phyloP scores from a whole-genome alignment of 768 basidiomycete genomes.

The Termitomyces sp. region DNA sequence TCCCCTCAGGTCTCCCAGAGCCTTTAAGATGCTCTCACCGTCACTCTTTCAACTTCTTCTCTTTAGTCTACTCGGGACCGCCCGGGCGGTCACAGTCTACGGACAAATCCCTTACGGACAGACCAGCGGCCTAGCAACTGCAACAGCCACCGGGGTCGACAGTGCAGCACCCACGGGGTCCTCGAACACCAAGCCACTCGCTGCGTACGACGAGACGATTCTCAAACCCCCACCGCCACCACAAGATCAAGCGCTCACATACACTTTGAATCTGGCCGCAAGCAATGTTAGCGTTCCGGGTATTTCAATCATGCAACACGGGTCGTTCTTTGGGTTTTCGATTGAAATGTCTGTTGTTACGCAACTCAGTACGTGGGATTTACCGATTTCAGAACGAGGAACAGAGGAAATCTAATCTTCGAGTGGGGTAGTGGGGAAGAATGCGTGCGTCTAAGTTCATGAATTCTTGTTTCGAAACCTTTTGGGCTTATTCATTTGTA shows the following conservation, averaged over 20 bases:
- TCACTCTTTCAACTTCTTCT: neutral
- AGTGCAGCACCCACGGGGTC: constrained; percentile 20
- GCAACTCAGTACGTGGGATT: constrained; percentile 47
- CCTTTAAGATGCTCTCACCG: neutral
- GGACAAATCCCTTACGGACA: constrained; percentile 29
- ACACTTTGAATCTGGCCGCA: constrained; percentile 41
- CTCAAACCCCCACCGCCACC: constrained; percentile 53
- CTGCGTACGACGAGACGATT: constrained; percentile 54
- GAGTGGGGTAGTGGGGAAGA: neutral
- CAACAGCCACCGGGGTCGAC: neutral
- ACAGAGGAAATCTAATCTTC: neutral
- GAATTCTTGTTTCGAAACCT: too few relatives aligned
- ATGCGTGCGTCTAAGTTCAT: neutral
- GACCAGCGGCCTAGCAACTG: constrained; percentile 9
- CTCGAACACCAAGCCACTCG: constrained; percentile 29
- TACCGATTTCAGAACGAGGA: neutral
- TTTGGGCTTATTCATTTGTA: neutral
- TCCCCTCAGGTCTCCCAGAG: neutral
- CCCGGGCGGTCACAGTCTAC: constrained; percentile 30
- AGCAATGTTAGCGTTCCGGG: constrained; percentile 31
- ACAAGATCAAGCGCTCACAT: constrained; percentile 39
- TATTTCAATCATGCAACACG: constrained; percentile 40
- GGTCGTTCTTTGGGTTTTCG: constrained; percentile 71
- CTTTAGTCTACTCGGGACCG: neutral
- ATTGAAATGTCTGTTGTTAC: constrained; percentile 74